Base-by-base conservation (phyloP, 1,139 yeast species). In the Blastobotrys raffinosifermentans region DNA sequence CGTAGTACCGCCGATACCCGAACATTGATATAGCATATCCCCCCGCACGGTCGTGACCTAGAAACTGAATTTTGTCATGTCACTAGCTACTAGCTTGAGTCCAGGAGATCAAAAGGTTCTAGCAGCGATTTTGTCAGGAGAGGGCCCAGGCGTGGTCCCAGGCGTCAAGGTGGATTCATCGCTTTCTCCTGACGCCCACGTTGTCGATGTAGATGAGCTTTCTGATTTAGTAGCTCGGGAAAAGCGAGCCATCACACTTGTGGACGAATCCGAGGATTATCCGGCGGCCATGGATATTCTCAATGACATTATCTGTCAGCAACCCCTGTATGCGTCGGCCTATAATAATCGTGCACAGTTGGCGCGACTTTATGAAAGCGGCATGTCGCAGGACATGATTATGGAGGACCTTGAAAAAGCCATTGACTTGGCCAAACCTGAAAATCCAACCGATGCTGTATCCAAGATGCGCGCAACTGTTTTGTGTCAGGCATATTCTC, bases 261-360 rank as follows among this genome's bases (percentile, higher is more conserved):
- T 47, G 7, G 48, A 52, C 23, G 31, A 35, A 6, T 44, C 46
- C 4, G 38, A 43, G 4, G 33, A 35, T 4, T 37, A 36, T 23
- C 32, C 26, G 8, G 22, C 17, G 8, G 57, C 58, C 0, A n/a
- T 43, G 19, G 45, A 25, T 8, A 21, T 52, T 3, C 41, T 60
- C 27, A 35, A 47, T 32, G 36, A 18, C 2, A 39, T 60, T 19
- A 45, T 60, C 10, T 29, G 11, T 3, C 30, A 32, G 19, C 40
- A 50, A 15, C 63, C 63, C n/a, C 15, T 35, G 4, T 57, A 59
- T 30, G 61, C 64, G 2, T 51, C 61, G 2, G 62, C 55, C 4
- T 58, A 60, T 45, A 58, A 55, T 44, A 60, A 60, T 40, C 48
- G 60, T 2, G 63, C 63, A 2, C 64, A 59, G 42, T 34, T 56